Evolutionary conservation across 805 yeast genomes (phyloP).

Genomic region (Pichia eremophila): DNA sequence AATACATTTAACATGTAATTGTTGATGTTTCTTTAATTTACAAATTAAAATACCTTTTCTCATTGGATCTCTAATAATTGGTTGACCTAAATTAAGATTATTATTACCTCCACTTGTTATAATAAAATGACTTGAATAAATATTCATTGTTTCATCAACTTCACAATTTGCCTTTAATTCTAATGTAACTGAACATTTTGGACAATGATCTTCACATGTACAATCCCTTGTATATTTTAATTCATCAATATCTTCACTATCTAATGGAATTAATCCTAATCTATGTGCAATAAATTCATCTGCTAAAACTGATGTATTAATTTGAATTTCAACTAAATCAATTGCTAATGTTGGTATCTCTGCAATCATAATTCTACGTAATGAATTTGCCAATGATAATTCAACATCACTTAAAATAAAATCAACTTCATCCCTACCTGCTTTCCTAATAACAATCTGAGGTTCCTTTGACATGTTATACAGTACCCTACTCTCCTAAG

Average conservation of each 20-base stretch:
- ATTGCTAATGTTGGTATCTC: conserved; percentile 97
- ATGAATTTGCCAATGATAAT: conserved; percentile 81
- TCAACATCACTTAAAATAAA: conserved; percentile 83
- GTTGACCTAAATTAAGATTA: conserved; percentile 53
- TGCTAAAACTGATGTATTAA: conserved; percentile 88
- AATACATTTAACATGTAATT: conserved; percentile 77
- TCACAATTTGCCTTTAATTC: conserved; percentile 80
- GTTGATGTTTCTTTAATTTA: conserved; percentile 88
- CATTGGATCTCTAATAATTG: conserved; percentile 71
- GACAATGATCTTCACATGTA: conserved; percentile 96
- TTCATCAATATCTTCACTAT: conserved; percentile 73
- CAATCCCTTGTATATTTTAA: conserved; percentile 89
- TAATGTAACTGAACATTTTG: conserved; percentile 84
- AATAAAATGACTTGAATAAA: conserved; percentile 74
- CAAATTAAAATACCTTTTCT: conserved; percentile 84
- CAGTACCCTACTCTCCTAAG: not conserved
- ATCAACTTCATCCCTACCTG: conserved; percentile 82
- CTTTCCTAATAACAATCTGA: conserved; percentile 78
- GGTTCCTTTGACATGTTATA: conserved; percentile 39
- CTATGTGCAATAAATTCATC: conserved; percentile 96
- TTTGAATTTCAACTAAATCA: conserved; percentile 89
- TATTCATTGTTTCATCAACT: conserved; percentile 77
- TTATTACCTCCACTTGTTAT: conserved; percentile 27
- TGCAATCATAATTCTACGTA: conserved; percentile 85
- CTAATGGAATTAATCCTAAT: conserved; percentile 84